Conservation (phyloP, 2,329 filamentous ascomycete genomes). For the Thermothelomyces thermophilus region DNA sequence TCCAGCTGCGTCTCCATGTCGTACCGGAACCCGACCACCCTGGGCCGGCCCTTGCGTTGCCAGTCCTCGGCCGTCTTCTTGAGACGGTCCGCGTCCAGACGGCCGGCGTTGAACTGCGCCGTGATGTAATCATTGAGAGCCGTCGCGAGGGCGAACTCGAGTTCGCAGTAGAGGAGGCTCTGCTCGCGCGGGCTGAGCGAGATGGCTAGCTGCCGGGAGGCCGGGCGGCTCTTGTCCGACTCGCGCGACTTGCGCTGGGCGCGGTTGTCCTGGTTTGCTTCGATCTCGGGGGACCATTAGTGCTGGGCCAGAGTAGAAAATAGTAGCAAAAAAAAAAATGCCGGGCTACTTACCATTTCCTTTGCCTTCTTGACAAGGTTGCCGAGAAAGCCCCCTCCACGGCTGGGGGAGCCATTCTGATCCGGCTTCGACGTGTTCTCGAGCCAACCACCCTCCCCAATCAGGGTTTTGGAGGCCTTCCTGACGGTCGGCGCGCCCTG, state of each 20-base stretch:
- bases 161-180: constrained; percentile 52
- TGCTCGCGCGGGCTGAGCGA: constrained; percentile 52
- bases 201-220: constrained; percentile 34
- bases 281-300: constrained; percentile 20
- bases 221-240: constrained; percentile 26
- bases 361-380: constrained; percentile 48
- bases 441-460: constrained; percentile 52
- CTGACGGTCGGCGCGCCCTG: constrained; percentile 35
- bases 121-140: constrained; percentile 48
- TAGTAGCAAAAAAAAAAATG: background rate
- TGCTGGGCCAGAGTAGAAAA: background rate
- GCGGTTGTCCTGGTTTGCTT: constrained; percentile 33
- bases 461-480: constrained; percentile 44
- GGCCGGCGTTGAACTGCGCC: constrained; percentile 48
- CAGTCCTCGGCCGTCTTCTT: constrained; percentile 46
- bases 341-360: constrained; percentile 41
- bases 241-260: constrained; percentile 30
- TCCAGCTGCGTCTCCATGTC: constrained; percentile 56
- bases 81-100: constrained; percentile 44
- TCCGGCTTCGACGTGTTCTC: constrained; percentile 35
- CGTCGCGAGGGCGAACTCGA: constrained; percentile 48
- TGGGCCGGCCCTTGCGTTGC: constrained; percentile 46
- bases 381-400: constrained; percentile 37
- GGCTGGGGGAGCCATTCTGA: constrained; percentile 4
- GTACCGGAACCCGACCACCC: constrained; percentile 51